Conservation (phyloP, 805 yeast genomes). For the Wickerhamiella spandovensis region DNA sequence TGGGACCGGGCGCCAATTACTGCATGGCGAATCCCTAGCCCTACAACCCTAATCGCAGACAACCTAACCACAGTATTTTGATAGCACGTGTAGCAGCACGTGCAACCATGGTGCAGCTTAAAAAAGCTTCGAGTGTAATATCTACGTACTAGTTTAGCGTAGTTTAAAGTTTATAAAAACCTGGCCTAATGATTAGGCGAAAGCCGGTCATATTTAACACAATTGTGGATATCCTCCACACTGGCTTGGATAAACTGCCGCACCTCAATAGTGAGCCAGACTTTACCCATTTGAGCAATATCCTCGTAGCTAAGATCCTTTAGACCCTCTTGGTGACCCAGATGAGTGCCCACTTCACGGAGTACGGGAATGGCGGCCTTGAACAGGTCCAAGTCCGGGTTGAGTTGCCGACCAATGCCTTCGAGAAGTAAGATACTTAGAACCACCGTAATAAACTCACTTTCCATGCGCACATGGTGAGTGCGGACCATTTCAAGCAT, state of each 20-base stretch:
- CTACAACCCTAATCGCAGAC: too few species aligned
- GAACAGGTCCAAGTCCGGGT: slow-evolving; percentile 85
- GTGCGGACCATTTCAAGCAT: slow-evolving; percentile 81
- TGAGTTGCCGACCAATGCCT: slow-evolving; percentile 90
- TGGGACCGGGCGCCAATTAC: neutral
- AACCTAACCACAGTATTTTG: too few species aligned
- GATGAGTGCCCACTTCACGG: slow-evolving; percentile 50
- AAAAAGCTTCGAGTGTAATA: too few species aligned
- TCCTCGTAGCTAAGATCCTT: slow-evolving; percentile 33
- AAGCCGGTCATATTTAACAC: slow-evolving; percentile 51
- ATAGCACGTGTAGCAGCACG: too few species aligned
- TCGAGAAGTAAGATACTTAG: slow-evolving; percentile 83
- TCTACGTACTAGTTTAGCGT: too few species aligned
- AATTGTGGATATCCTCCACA: slow-evolving; percentile 46
- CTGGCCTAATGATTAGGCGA: slow-evolving; percentile 37
- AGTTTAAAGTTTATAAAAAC: neutral
- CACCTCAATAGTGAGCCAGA: slow-evolving; percentile 83
- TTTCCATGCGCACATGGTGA: slow-evolving; percentile 96
- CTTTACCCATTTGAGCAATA: slow-evolving; percentile 68
- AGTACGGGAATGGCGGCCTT: slow-evolving; percentile 84
- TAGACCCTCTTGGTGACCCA: slow-evolving; percentile 26
- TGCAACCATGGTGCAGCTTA: too few species aligned
- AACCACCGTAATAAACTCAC: slow-evolving; percentile 90
- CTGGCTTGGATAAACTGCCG: slow-evolving; percentile 77
- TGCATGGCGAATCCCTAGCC: neutral